Evolutionary conservation across 2,329 filamentous ascomycete species (phyloP), one percentile per base, ranked within the genome.

Genomic region (Hymenoscyphus scutula): DNA sequence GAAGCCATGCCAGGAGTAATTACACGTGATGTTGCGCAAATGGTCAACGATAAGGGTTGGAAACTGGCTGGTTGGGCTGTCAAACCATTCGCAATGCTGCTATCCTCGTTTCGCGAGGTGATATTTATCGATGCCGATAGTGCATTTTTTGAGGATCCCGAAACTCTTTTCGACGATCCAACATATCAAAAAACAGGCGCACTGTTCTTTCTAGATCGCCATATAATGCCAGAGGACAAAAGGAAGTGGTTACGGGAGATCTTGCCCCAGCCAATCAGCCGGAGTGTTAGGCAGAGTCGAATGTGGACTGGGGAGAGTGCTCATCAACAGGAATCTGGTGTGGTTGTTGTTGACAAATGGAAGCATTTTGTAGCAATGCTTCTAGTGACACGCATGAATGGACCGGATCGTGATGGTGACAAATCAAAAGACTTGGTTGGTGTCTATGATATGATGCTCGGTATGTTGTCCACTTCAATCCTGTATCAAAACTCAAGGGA

Each of bases 351-450:
- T 17, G 53, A 54, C n/a, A 54, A 54, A 27, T 29, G 53, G 30
- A 54, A 17, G 53, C 53, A 32, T 73, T 0, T 67, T 81, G 1
- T 66, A 81, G 7, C 79, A 80, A 55, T 69, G 73, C 0, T 75
- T 72, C n/a, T 81, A 78, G 79, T 78, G 80, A 65, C 81, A 81
- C 58, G 76, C 74, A 1, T 67, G 73, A 6, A 67, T 63, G 0
- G 77, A 80, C 0, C 74, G 78, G 0, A 74, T 78, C 3, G 70
- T 25, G 41, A 48, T 23, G 41, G 41, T 25, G 41, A 48, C n/a
- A 48, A 48, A 10, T 23, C 41, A 48, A 25, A 48, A 25, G 41
- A 23, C 7, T 11, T 23, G 41, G 19, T 11, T 11, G 41, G 41
- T 48, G 10, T 48, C 11, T 48, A 48, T 23, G 41, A 48, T 19